Conservation (phyloP, 768 basidiomycete species). For the Lentinula raphanica region DNA sequence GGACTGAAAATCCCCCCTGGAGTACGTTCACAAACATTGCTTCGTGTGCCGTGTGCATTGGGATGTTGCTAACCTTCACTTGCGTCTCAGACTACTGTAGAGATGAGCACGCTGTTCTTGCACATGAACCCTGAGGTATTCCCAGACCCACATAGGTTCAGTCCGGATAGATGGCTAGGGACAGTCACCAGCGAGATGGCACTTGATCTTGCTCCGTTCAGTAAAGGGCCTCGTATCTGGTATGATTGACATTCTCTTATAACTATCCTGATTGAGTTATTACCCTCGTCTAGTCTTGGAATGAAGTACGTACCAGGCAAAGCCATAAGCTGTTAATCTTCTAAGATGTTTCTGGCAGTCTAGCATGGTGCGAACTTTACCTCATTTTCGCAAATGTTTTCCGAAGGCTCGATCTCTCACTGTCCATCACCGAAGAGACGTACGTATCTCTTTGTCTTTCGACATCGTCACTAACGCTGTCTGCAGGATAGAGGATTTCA, state of each 20-base stretch:
- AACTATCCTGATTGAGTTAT: not conserved
- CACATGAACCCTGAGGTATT: constrained; percentile 36
- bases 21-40: constrained; percentile 25
- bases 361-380: constrained; percentile 11
- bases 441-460: not conserved
- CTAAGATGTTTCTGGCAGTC: not conserved
- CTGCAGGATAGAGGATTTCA: not conserved
- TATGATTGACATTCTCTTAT: not conserved
- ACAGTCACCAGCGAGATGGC: constrained; percentile 26
- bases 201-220: constrained; percentile 34
- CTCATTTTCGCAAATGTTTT: constrained; percentile 9
- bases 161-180: constrained; percentile 39
- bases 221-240: constrained; percentile 7
- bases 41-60: not conserved
- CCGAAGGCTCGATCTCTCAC: not conserved
- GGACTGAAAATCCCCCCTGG: constrained; percentile 32
- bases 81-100: constrained; percentile 32
- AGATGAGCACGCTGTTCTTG: constrained; percentile 33
- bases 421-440: constrained; percentile 1
- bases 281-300: not conserved
- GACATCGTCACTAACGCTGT: not conserved
- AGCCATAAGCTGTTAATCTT: not conserved
- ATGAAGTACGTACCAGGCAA: not conserved
- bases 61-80: not conserved
- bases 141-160: constrained; percentile 32